Conservation (phyloP, 139 green algal genomes). For the Volvox reticuliferus region DNA sequence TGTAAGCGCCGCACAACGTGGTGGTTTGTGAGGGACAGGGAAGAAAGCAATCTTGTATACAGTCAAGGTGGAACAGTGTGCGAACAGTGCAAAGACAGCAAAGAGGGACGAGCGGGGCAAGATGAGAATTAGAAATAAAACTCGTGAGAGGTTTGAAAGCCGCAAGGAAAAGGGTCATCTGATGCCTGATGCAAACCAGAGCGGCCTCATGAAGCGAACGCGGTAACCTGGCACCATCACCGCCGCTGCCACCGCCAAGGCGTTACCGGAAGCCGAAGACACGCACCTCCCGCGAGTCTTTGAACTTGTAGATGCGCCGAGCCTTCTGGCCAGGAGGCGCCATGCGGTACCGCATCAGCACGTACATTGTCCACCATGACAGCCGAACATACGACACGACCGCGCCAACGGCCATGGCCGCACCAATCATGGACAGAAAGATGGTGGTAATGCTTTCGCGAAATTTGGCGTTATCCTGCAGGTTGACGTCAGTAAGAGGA, state of each 20-base stretch:
- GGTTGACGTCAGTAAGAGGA: too few species aligned
- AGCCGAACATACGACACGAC: slow-evolving; percentile 27
- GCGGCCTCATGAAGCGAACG: too few species aligned
- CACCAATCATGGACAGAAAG: slow-evolving; percentile 6
- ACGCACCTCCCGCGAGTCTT: slow-evolving; percentile 53
- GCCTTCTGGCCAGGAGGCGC: slow-evolving; percentile 43
- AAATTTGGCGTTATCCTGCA: background rate
- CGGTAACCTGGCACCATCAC: too few species aligned
- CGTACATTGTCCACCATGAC: slow-evolving; percentile 16
- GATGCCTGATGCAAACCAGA: too few species aligned
- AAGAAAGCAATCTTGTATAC: background rate
- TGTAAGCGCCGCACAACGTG: background rate
- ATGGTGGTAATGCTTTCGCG: background rate
- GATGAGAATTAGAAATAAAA: too few species aligned
- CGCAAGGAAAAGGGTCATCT: too few species aligned
- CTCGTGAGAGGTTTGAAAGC: too few species aligned
- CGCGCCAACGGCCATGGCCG: background rate
- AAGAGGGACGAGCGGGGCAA: too few species aligned
- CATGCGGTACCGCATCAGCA: slow-evolving; percentile 36
- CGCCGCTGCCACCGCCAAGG: too few species aligned
- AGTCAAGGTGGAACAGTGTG: too few species aligned
- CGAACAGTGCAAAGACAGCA: too few species aligned
- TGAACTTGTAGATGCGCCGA: slow-evolving; percentile 61
- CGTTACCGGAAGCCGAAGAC: background rate
- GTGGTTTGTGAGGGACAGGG: background rate